These are phyloP conservation scores for Yamadazyma takamatsuzukensis DNA, from an alignment of 805 yeast species.

Conservation along the genomic window DNA sequence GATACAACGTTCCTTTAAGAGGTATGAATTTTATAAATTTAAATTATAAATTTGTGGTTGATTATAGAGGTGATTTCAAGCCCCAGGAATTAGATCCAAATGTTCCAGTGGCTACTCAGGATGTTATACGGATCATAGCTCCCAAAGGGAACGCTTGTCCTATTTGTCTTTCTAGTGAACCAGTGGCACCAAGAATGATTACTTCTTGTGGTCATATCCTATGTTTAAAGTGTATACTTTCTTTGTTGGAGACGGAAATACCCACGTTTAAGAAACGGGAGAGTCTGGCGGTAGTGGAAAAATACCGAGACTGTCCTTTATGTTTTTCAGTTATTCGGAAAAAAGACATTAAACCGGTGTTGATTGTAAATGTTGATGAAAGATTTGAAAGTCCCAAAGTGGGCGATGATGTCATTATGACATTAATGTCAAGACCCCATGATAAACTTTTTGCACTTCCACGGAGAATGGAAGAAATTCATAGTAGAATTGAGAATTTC, in stretches of 20 bases:
- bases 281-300: slow-evolving; percentile 35
- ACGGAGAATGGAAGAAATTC: slow-evolving; percentile 24
- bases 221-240: slow-evolving; percentile 76
- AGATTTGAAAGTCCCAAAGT: slow-evolving; percentile 55
- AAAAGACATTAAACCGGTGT: slow-evolving; percentile 64
- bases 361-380: slow-evolving; percentile 45
- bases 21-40: slow-evolving; percentile 78
- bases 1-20: slow-evolving; percentile 42
- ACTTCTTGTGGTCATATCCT: slow-evolving; percentile 86
- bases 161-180: slow-evolving; percentile 79
- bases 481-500: slow-evolving; percentile 28
- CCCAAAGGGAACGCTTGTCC: slow-evolving; percentile 85
- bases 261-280: slow-evolving; percentile 37
- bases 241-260: slow-evolving; percentile 58
- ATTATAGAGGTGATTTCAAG: slow-evolving; percentile 51
- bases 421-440: slow-evolving; percentile 54
- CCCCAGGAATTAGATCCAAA: slow-evolving; percentile 72
- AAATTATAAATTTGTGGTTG: slow-evolving; percentile 79
- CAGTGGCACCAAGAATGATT: slow-evolving; percentile 92
- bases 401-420: slow-evolving; percentile 52
- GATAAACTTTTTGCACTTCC: slow-evolving; percentile 50
- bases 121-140: slow-evolving; percentile 68
- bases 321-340: slow-evolving; percentile 57
- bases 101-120: slow-evolving; percentile 56
- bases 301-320: slow-evolving; percentile 73